Base-by-base conservation (phyloP, 169 alveolate genomes). In the Babesia sp. region DNA sequence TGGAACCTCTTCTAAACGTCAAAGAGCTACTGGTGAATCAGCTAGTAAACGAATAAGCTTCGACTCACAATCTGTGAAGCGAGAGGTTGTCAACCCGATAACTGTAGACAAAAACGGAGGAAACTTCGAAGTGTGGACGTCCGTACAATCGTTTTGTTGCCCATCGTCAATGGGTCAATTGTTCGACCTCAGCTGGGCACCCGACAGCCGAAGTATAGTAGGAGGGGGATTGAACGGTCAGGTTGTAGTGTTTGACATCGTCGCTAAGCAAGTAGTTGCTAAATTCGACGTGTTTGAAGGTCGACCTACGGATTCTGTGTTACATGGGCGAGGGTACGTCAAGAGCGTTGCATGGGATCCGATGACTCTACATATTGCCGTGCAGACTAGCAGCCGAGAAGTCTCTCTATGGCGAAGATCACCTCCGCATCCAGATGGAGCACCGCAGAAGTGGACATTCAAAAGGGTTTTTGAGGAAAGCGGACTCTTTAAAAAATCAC, bases 161-260 rank as follows among this genome's bases (percentile, higher is more conserved):
- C 89, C 89, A 16, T n/a, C 51, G 37, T 22, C 37, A 39, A 81
- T 81, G 84, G 89, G 89, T 4, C 89, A 81, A 69, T 76, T 81
- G 26, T 71, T 72, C 53, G 89, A 81, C 42, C 36, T 72, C 33
- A 71, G 89, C 89, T 81, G 89, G 89, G 89, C 89, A 31, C 89
- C 89, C 22, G 89, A 81, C 34, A 81, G 72, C 37, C 64, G 89
- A 45, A 71, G 85, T 59, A 72, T 81, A 39, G 82, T 72, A n/a
- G 89, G 89, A 28, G 89, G 89, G 3, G 89, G 89, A n/a, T 34
- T 72, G 56, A 81, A 72, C 70, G 89, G 89, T 4, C 87, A 70
- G 37, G 89, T 81, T 3, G 82, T 75, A n/a, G 89, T 81, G 37
- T 72, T 81, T 42, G 89, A 81, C 66, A 81, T 81, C 12, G 58